A percentile compares a stretch with the other conserved stretches of the same genome.
phyloP scores from a whole-genome alignment of 2,329 filamentous ascomycete genomes.

The Niveomyces coronatus region DNA sequence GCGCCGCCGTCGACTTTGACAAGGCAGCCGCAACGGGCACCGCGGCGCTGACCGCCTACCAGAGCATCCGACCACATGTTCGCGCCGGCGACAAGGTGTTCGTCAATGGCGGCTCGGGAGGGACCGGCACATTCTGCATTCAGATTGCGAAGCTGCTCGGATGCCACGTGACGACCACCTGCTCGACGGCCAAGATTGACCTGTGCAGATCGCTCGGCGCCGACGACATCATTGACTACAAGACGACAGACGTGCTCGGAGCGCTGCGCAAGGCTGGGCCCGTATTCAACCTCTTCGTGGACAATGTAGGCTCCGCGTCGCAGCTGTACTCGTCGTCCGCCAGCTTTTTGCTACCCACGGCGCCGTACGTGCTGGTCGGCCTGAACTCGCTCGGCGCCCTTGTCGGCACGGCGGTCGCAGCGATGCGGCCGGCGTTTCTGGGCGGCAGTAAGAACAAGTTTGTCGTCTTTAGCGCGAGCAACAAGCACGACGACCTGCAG shows the following conservation, averaged over 20 bases:
- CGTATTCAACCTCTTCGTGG: slow-evolving; percentile 38
- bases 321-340: slow-evolving; percentile 40
- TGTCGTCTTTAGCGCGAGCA: slow-evolving; percentile 27
- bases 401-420: slow-evolving; percentile 15
- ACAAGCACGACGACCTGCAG: slow-evolving; percentile 34
- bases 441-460: slow-evolving; percentile 33
- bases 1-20: slow-evolving; percentile 28
- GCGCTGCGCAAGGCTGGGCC: slow-evolving; percentile 31
- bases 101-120: slow-evolving; percentile 56
- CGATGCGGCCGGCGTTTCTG: slow-evolving; percentile 23
- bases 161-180: slow-evolving; percentile 49
- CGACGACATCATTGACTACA: slow-evolving; percentile 56
- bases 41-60: slow-evolving; percentile 38
- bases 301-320: slow-evolving; percentile 34
- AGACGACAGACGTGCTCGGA: slow-evolving; percentile 30
- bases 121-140: slow-evolving; percentile 49
- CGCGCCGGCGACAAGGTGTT: slow-evolving; percentile 47
- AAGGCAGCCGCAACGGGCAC: slow-evolving; percentile 33
- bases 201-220: slow-evolving; percentile 50
- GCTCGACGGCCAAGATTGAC: slow-evolving; percentile 47
- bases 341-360: slow-evolving; percentile 36
- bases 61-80: slow-evolving; percentile 36
- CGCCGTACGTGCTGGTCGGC: slow-evolving; percentile 42
- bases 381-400: slow-evolving; percentile 21
- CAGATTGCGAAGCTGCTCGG: slow-evolving; percentile 55